Evolutionary conservation across 768 basidiomycete genomes (phyloP).

Genomic region (Saitozyma podzolica): DNA sequence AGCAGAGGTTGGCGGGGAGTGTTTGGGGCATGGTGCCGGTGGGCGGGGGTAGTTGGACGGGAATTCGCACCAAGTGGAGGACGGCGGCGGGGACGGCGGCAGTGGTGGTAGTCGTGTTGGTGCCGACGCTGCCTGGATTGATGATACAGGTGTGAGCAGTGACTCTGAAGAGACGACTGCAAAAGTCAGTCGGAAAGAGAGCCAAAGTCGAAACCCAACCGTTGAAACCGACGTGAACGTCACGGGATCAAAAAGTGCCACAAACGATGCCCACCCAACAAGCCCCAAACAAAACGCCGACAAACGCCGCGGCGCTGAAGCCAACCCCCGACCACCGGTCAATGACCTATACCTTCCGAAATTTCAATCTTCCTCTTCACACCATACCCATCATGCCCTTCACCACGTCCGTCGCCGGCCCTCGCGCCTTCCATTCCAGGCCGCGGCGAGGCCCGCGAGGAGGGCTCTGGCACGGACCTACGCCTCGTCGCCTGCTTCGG

Average conservation of each 20-base stretch:
- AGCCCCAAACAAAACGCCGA: constrained; percentile 2
- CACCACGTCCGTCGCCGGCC: constrained; percentile 34
- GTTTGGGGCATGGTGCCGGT: constrained; percentile 6
- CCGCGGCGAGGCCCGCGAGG: neutral
- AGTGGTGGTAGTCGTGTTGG: too few relatives aligned
- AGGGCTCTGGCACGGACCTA: neutral
- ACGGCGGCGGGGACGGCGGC: too few relatives aligned
- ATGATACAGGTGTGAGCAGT: neutral
- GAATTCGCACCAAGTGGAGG: too few relatives aligned
- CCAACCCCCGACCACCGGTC: too few relatives aligned
- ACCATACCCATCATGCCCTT: constrained; percentile 18
- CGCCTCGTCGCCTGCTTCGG: neutral
- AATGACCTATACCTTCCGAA: constrained; percentile 4
- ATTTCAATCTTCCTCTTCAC: constrained; percentile 12
- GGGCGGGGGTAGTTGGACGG: neutral
- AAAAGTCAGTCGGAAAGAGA: neutral
- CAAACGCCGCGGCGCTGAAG: neutral
- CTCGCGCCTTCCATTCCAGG: constrained; percentile 33
- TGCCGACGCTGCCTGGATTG: too few relatives aligned
- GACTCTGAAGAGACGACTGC: neutral
- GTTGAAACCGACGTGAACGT: neutral
- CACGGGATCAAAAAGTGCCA: constrained; percentile 1
- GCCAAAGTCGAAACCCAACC: neutral
- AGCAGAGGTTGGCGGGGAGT: constrained; percentile 74
- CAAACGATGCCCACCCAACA: neutral